Evolutionary conservation across 768 basidiomycete species (phyloP).

Genomic region (Nidularia pulvinata): DNA sequence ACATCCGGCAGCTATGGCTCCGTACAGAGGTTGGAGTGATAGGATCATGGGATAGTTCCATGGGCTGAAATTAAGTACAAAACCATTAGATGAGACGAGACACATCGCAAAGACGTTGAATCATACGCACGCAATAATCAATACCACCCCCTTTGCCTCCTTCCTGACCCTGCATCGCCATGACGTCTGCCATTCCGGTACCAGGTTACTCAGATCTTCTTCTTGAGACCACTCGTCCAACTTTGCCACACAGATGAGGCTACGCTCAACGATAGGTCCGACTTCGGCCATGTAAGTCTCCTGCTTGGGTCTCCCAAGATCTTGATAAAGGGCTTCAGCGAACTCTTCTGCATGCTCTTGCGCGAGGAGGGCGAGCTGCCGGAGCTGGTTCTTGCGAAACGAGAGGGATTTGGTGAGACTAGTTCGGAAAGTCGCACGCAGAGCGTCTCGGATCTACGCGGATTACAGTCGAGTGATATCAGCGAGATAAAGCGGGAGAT

Average conservation of each 20-base stretch:
- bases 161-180: conserved; percentile 57
- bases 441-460: conserved; percentile 24
- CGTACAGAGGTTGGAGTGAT: conserved; percentile 48
- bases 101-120: neutral
- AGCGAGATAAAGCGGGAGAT: too few relatives aligned
- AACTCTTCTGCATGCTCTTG: conserved; percentile 61
- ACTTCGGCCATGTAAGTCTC: conserved; percentile 45
- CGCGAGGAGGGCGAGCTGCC: conserved; percentile 56
- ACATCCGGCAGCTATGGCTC: conserved; percentile 68
- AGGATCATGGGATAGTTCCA: conserved; percentile 59
- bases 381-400: conserved; percentile 67
- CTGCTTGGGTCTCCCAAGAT: conserved; percentile 47
- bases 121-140: conserved; percentile 56
- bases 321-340: conserved; percentile 41
- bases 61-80: conserved; percentile 25
- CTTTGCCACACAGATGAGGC: conserved; percentile 39
- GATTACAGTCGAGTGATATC: too few relatives aligned
- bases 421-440: conserved; percentile 46
- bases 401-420: conserved; percentile 49
- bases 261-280: conserved; percentile 34
- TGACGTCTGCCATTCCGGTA: conserved; percentile 32
- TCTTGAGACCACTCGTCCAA: conserved; percentile 61
- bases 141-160: conserved; percentile 58
- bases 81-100: conserved; percentile 8
- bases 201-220: conserved; percentile 27